Evolutionary conservation across 768 basidiomycete genomes (phyloP), one percentile per base, ranked within the genome.

Genomic region (Boletus reticuloceps): DNA sequence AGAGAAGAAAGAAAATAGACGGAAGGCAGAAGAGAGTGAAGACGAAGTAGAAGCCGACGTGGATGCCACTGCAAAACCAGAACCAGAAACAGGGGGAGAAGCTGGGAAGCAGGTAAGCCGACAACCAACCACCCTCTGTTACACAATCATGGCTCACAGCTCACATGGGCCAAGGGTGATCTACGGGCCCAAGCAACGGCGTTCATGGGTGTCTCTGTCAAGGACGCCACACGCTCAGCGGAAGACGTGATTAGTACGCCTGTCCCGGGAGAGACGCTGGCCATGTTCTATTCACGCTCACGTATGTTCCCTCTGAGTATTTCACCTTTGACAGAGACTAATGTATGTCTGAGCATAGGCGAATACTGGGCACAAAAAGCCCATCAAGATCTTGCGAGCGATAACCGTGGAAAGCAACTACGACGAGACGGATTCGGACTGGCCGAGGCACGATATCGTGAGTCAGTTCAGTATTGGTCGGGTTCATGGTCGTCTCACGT

Each of bases 361-460:
- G 86, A 89, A 60, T 85, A 86, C 64, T 95, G 94, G 93, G 78
- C 88, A 0, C 83, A 83, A 58, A 87, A 83, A 62, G 91, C 89
- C 11, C 77, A 82, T 51, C 71, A 58, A 5, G 73, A 82, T 46
- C 72, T 50, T 31, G 72, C 69, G 13, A 84, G 77, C 50, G 86
- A 84, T 34, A 85, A 80, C 56, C 80, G 84, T 6, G 93, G 93
- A 8, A 95, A 96, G 69, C 75, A 84, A 63, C 74, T 94, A 3
- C 80, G 91, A 2, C 74, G 86, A 10, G 86, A 90, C 59, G 93
- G 88, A 4, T 95, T 96, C 65, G 75, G 76, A 4, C 72, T 91
- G 25, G 92, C 92, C 0, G 77, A 88, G 61, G 83, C 85, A 47
- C 78, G 82, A 41, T 95, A 92, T 59, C 77, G 89, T 88, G 55